Base-by-base conservation (phyloP, 2,329 filamentous ascomycete species). In the Fusarium avenaceum region DNA sequence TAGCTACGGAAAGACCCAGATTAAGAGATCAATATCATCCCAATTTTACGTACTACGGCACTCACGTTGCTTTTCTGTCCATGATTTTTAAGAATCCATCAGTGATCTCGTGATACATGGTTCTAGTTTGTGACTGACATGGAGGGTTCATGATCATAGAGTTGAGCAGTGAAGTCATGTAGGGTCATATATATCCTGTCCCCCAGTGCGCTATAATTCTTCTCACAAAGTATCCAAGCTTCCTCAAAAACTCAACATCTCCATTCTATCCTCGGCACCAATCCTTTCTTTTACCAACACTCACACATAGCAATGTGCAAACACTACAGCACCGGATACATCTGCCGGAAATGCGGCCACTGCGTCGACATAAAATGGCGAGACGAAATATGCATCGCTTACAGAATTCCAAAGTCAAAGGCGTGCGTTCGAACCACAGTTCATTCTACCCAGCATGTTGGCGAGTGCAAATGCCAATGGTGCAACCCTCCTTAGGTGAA, bases 291-390 rank as follows among this genome's bases (percentile, higher is more conserved):
- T 10, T 19, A 32, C n/a, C 14, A 15, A 46, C n/a, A 11, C 3
- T 20, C 30, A 30, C 22, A 15, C 24, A 43, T 4, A 13, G 48
- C 15, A 13, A 68, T 69, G 65, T 68, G 65, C 28, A 30, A 24
- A 4, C 35, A 57, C 49, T 38, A 48, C 11, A 28, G 28, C 20
- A 54, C 17, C 5, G 39, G 30, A 24, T 33, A 43, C 9, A n/a
- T 28, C 1, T 68, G 65, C 15, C 32, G 22, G 6, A 39, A 40
- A 4, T 68, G 65, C 33, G 39, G 7, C 14, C 22, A 59, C 5
- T 51, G 33, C 6, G 7, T 61, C 20, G 7, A 52, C 3, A 5
- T 61, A 1, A 28, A 51, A 1, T 65, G 17, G 35, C 14, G 15
- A 4, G 45, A 54, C 17, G 17, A 48, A 1, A 3, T 13, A 1